A percentile compares a stretch with the other conserved stretches of the same genome.
Conservation (phyloP, 495 filamentous ascomycete species). For the Tuber microsphaerosporum region DNA sequence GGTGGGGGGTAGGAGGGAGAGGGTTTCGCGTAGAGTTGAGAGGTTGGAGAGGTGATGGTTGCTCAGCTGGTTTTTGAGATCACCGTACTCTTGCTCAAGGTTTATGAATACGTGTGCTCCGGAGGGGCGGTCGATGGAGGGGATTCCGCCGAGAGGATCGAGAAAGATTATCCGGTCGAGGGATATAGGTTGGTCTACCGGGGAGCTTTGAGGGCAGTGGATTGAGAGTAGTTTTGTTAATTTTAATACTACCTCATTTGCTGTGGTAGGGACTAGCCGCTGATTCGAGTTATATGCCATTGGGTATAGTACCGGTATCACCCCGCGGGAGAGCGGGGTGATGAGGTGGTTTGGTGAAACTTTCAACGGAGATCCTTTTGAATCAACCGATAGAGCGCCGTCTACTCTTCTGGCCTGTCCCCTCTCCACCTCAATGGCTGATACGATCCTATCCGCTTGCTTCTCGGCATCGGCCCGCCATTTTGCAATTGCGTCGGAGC, state of each 20-base stretch:
- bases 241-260: constrained; percentile 64
- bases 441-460: constrained; percentile 67
- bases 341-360: constrained; percentile 56
- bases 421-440: constrained; percentile 61
- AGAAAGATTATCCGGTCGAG: constrained; percentile 84
- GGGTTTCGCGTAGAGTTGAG: constrained; percentile 55
- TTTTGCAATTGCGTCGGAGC: constrained; percentile 20
- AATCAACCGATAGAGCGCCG: constrained; percentile 46
- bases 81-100: constrained; percentile 77
- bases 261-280: constrained; percentile 50
- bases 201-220: constrained; percentile 39
- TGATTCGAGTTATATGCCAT: constrained; percentile 61
- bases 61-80: constrained; percentile 56
- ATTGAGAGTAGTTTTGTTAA: constrained; percentile 58
- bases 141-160: constrained; percentile 82
- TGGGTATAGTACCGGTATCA: constrained; percentile 69
- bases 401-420: constrained; percentile 63
- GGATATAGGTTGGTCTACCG: constrained; percentile 43
- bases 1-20: constrained; percentile 72
- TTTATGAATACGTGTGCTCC: constrained; percentile 87
- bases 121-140: constrained; percentile 57
- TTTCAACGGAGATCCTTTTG: constrained; percentile 34
- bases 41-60: constrained; percentile 63
- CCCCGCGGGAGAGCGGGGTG: constrained; percentile 62
- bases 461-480: constrained; percentile 49